Evolutionary conservation across 2,329 filamentous ascomycete genomes (phyloP), one percentile per base, ranked within the genome.

Genomic region (Fusarium protoensiforme): DNA sequence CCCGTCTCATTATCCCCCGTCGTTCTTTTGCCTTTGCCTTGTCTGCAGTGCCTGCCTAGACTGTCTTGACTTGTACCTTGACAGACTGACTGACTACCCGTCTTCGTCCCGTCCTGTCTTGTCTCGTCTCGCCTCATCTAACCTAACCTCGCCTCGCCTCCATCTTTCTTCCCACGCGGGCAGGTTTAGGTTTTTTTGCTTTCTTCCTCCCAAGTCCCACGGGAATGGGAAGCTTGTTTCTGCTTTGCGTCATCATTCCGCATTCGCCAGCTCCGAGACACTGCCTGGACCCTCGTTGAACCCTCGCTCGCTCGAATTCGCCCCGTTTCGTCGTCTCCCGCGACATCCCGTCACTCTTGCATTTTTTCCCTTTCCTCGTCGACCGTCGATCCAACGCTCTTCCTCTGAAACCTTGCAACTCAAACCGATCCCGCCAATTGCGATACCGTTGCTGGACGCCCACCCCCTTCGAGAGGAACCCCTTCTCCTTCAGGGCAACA

Each of bases 1-100:
- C 63, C 71, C 67, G 24, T 73, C 70, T 61, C 62, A 16, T 67
- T 48, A 31, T 70, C 61, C 63, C 70, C 59, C 64, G 62, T 53
- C 51, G 29, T 33, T 35, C 51, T 35, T 35, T 24, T 51, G 61
- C 56, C 20, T 24, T 33, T 38, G 41, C 41, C 54, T 39, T 38
- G 27, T 24, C 41, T 51, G 22, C n/a, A 22, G 29, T 36, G 16
- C 31, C 22, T 24, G 33, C 16, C 18, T 20, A 51, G 46, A 51
- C 46, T 38, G 20, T 27, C 9, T 33, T 36, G 31, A 24, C 53
- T 57, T 36, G 22, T 57, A 27, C 22, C 51, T 54, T 54, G 29
- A 35, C 53, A 51, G 27, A 31, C 27, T 18, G 58, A 33, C 39
- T 35, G n/a, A n/a, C n/a, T n/a, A 61, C 39, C 58, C 39, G 33